Base-by-base conservation (phyloP, 345 rosid species). In the Nasturtium officinale region DNA sequence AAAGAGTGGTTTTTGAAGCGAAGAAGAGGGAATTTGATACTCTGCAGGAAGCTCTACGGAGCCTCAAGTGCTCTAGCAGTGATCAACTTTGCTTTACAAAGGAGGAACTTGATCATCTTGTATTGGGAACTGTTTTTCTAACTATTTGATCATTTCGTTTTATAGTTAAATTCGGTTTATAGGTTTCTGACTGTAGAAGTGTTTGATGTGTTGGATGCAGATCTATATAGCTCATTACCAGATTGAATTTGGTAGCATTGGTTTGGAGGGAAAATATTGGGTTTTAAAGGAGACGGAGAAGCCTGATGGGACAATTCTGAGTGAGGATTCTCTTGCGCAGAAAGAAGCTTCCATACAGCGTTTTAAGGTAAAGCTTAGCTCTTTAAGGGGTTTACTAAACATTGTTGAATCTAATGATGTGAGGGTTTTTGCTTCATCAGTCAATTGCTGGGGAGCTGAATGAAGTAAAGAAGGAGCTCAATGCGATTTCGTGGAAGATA, bases 231-330 rank as follows among this genome's bases (percentile, higher is more conserved):
- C 90, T 77, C 82, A 87, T 73, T 90, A 85, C 65, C 87, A 78
- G 65, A 87, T 91, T 48, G 90, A 88, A 72, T 93, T 90, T 71
- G 96, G 91, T 72, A 90, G 87, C 82, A 82, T 82, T 74, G 81
- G 89, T n/a, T 71, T 91, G 68, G 25, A 89, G 9, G 97, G 91
- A 82, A 88, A 91, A 83, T 86, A 88, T 80, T 88, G 94, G 83
- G 40, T 90, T 57, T 82, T 85, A 59, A 85, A 81, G 79, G 96
- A 87, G 72, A 79, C 82, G 47, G 87, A 84, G 72, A 92, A 83
- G 83, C 82, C 88, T 35, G 90, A 85, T 80, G 88, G 82, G 46
- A 85, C 87, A 9, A 79, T 84, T 76, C 88, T 80, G 32, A 87
- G 81, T 46, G 87, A 90, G 82, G 90, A 86, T 52, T 87, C 93